Evolutionary conservation across 2,329 filamentous ascomycete genomes (phyloP), one percentile per base, ranked within the genome.

Genomic region (Ceratocystis smalleyi): DNA sequence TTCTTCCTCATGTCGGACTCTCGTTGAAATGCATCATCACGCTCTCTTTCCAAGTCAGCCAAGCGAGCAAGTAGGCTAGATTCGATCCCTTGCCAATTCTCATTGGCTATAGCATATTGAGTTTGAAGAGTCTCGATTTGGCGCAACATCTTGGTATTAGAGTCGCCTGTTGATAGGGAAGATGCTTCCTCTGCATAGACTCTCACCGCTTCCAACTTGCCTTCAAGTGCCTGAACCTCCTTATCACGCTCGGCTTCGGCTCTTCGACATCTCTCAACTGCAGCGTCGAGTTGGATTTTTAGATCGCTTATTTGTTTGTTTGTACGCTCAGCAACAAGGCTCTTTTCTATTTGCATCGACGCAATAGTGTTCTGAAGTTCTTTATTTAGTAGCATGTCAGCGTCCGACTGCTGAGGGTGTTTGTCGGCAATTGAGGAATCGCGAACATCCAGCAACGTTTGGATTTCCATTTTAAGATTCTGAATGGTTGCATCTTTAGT

Each of bases 51-150:
- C 8, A 97, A 78, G 61, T 78, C 86, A 3, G 85, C 81, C 10
- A 94, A 81, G 65, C 91, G 83, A 24, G 89, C 84, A 61, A 92
- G 81, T 40, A 99, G 76, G 1, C 89, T 95, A 8, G 88, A 83
- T 74, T 99, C 92, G 67, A 99, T 95, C 0, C 91, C 89, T 72
- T 96, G 91, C 94, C 95, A 99, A 70, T 99, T 99, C 71, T 95
- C 90, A 69, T 89, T 94, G 1, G 94, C 94, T 64, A 95, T 85
- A 0, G 91, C 85, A 74, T 99, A 96, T 73, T 99, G 95, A 5
- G 89, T 94, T 74, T 99, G 94, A 45, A 99, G 76, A 0, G 89
- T 96, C 76, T 99, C 94, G 63, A 99, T 88, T 74, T 99, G 95
- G 49, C 94, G 85, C 54, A 97, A 78, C 49, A 97, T 79, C 73